These are phyloP conservation scores for Hypoxylon cercidicola DNA, from an alignment of 495 filamentous ascomycete species.

Conservation along the genomic window DNA sequence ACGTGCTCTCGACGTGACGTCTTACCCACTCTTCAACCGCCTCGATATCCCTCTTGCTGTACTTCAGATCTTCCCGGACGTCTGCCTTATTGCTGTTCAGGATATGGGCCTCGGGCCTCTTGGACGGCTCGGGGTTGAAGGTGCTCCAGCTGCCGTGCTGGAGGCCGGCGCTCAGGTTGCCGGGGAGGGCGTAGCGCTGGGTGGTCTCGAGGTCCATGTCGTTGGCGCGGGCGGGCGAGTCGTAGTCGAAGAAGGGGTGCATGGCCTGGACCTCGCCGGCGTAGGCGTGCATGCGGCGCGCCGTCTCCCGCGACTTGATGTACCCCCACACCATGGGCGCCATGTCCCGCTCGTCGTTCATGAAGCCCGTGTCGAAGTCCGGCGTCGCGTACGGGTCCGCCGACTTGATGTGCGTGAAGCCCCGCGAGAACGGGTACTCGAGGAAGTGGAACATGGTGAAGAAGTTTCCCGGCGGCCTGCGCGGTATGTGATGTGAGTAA, in stretches of 20 bases:
- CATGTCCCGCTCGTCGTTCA: conserved; percentile 88
- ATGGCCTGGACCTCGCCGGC: conserved; percentile 78
- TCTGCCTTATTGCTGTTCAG: conserved; percentile 63
- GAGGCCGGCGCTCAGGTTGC: conserved; percentile 78
- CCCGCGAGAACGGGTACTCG: conserved; percentile 84
- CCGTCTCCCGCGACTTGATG: conserved; percentile 86
- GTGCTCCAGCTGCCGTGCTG: conserved; percentile 63
- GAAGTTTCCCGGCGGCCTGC: conserved; percentile 76
- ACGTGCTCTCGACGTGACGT: conserved; percentile 81
- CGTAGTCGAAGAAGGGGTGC: conserved; percentile 73
- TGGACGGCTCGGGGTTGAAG: conserved; percentile 53
- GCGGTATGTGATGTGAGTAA: conserved; percentile 12
- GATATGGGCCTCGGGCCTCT: conserved; percentile 57
- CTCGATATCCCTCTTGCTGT: conserved; percentile 72
- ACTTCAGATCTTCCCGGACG: conserved; percentile 71
- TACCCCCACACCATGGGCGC: conserved; percentile 87
- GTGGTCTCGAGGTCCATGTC: conserved; percentile 81
- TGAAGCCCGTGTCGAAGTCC: conserved; percentile 86
- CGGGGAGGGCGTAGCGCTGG: conserved; percentile 76
- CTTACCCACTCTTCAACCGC: conserved; percentile 82
- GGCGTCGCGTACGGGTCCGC: conserved; percentile 77
- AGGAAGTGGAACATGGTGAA: conserved; percentile 91
- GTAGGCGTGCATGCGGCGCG: conserved; percentile 79
- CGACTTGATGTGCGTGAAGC: conserved; percentile 75
- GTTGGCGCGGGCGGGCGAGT: conserved; percentile 72